Base-by-base conservation (phyloP, 225 moss, liverwort and hornwort species). In the Ulota crispa region DNA sequence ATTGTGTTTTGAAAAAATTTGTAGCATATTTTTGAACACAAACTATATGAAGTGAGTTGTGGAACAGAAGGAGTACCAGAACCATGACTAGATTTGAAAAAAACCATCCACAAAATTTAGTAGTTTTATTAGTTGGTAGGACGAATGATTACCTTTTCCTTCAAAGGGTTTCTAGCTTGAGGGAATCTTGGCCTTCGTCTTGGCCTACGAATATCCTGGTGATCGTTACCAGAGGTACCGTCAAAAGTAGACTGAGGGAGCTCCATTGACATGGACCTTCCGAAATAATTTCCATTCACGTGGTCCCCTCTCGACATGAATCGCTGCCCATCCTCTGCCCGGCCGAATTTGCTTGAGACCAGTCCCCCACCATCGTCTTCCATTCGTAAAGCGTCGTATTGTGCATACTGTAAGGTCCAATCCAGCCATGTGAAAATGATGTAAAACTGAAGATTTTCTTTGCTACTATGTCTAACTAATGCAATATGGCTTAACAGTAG, bases 141-240 rank as follows among this genome's bases (percentile, higher is more conserved):
- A 68, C 39, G 75, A 54, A 39, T 53, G 67, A 72, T 82, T 82
- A 99, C 99, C 91, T 93, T 92, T 86, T 90, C 94, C 61, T 91
- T 90, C 56, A 92, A 83, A 83, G 90, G 91, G 52, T 87, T 86
- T 74, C 94, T 90, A 72, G 94, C 80, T 65, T 74, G 92, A 61
- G 96, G 93, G 56, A 94, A 88, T 63, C 96, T 88, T 52, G 88
- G 88, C 88, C 93, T 92, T 85, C 92, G 88, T 78, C 92, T 94
- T 56, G 93, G 91, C 87, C 91, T 99, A 62, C 88, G 90, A 47
- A 91, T 87, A 78, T 94, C 99, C 81, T 90, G 84, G 63, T 89
- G 96, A 72, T 99, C 99, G 75, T 83, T 89, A 47, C 80, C 84
- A 66, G 80, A 56, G 23, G 86, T 77, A 14, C 81, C 83, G 73